Evolutionary conservation across 148 eudicot species (phyloP), one percentile per base, ranked within the genome.

Genomic region (Heliosperma pusillum): DNA sequence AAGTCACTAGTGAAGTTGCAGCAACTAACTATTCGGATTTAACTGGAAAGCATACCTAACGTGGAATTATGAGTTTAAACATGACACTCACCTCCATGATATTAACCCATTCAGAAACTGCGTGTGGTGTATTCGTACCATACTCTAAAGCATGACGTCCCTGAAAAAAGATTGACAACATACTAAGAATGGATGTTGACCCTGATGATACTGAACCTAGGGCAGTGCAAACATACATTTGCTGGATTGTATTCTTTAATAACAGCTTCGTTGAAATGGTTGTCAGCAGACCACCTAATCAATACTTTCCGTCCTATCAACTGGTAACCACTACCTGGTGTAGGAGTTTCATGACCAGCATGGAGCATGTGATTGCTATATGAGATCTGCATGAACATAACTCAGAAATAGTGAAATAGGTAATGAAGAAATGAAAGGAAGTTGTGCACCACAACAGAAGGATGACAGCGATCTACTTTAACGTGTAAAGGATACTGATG

Each of bases 91-190:
- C 98, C 89, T 90, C 92, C 78, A 81, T 83, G 57, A 92, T 88
- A 82, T 91, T 82, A 74, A 95, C 96, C 98, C 97, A 90, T 85
- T 95, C 98, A 88, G 86, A 86, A 96, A 85, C 74, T 89, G 93
- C n/a, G 52, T 87, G 83, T 62, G 86, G 76, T 16, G 93, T 89
- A 79, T 79, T 53, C 67, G 78, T 83, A 64, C 88, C 93, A 86
- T 95, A 95, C 25, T 86, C 89, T 71, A 95, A 81, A 66, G 89
- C 90, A 89, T 92, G 98, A 4, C 87, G 83, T n/a, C 92, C 98
- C 97, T 95, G 90, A 76, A 84, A 73, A 50, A 42, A 67, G 40
- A 47, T 26, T 50, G 59, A 27, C 7, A 81, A 25, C 10, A 40
- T 44, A 69, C 73, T 79, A 66, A 82, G 76, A 69, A 66, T 57